Conservation (phyloP, 805 yeast genomes). For the Metschnikowia cerradonensis region DNA sequence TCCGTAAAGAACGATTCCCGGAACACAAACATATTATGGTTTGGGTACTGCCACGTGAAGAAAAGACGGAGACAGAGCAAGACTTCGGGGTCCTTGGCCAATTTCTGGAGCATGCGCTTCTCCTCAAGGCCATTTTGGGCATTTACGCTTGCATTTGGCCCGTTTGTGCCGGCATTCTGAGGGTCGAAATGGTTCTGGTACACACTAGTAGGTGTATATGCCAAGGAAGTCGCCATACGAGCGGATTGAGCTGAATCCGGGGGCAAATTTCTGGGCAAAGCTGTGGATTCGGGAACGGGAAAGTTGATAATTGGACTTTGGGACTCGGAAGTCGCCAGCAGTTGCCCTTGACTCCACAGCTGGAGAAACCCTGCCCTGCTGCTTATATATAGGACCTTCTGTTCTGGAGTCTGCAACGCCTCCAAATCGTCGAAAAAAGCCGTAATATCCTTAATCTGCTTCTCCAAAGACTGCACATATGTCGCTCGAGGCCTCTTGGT, state of each 20-base stretch:
- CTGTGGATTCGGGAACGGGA: background rate
- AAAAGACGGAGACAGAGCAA: conserved; percentile 41
- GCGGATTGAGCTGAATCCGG: too few species aligned
- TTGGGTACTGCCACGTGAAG: conserved; percentile 66
- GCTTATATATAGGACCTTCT: conserved; percentile 20
- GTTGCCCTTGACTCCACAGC: conserved; percentile 24
- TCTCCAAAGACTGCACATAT: conserved; percentile 46
- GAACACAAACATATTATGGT: conserved; percentile 57
- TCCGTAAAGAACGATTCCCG: conserved; percentile 60
- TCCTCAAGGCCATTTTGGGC: conserved; percentile 14
- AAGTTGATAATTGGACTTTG: background rate
- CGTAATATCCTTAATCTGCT: conserved; percentile 23
- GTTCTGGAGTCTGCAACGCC: conserved; percentile 18
- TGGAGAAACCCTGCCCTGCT: conserved; percentile 15
- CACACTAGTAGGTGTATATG: conserved; percentile 44
- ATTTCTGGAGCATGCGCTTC: conserved; percentile 12
- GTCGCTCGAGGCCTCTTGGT: conserved; percentile 47
- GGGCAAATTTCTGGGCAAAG: too few species aligned
- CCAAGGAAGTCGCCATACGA: conserved; percentile 3
- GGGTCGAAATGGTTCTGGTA: conserved; percentile 31
- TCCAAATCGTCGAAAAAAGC: conserved; percentile 25
- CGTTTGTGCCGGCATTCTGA: conserved; percentile 31
- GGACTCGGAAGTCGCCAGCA: conserved; percentile 17
- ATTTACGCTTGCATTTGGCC: conserved; percentile 26
- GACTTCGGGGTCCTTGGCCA: conserved; percentile 16